Conservation (phyloP, 805 yeast genomes). For the Metschnikowia baotianmanensis region DNA sequence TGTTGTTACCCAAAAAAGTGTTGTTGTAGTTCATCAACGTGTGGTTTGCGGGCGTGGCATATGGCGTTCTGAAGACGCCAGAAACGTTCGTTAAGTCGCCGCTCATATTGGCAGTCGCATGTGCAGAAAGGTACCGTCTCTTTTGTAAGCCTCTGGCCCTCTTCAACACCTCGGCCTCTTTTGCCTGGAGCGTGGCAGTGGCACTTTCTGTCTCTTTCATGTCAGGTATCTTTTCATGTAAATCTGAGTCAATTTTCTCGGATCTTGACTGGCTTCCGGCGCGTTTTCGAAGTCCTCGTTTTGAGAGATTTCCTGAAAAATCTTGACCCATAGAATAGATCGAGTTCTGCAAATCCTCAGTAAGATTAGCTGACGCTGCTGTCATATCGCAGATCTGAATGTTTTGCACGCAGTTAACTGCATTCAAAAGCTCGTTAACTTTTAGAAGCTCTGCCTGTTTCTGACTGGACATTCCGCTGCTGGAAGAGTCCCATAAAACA, state of each 20-base stretch:
- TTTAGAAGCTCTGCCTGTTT: constrained; percentile 21
- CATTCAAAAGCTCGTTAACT: constrained; percentile 9
- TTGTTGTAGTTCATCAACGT: constrained; percentile 18
- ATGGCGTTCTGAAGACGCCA: constrained; percentile 12
- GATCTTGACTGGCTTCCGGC: constrained; percentile 13
- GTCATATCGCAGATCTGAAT: constrained; percentile 37
- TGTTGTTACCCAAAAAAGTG: constrained; percentile 15
- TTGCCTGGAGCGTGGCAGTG: constrained; percentile 6
- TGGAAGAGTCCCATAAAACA: constrained; percentile 40
- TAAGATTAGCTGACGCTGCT: constrained; percentile 22
- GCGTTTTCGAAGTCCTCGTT: constrained; percentile 27
- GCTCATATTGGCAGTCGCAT: constrained; percentile 17
- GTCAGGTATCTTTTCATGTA: background rate
- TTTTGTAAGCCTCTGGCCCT: constrained; percentile 29
- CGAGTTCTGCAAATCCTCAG: constrained; percentile 24
- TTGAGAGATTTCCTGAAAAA: constrained; percentile 31
- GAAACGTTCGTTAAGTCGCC: constrained; percentile 16
- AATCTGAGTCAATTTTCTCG: background rate
- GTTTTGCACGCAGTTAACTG: constrained; percentile 18
- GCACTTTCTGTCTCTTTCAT: background rate
- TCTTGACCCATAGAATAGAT: constrained; percentile 21
- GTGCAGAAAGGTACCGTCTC: constrained; percentile 35
- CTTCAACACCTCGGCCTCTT: constrained; percentile 25
- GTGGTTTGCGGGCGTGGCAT: constrained; percentile 15
- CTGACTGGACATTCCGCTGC: constrained; percentile 16